Base-by-base conservation (phyloP, 1,139 yeast species). In the Sugiyamaella japonica region DNA sequence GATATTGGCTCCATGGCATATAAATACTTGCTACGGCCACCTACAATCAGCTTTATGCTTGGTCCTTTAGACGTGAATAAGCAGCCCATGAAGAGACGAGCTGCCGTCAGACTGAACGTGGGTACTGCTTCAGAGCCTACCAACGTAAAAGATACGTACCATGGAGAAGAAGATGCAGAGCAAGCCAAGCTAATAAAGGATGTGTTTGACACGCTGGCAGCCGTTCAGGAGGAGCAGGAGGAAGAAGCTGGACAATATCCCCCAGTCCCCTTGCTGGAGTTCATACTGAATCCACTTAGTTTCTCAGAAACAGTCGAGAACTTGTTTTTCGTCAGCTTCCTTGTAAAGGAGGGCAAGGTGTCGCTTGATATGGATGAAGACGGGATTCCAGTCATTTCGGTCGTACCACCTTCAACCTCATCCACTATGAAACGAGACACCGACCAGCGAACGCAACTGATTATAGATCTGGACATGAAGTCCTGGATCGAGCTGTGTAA, bases 241-340 rank as follows among this genome's bases (percentile, higher is more conserved):
- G 51, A 40, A 5, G 56, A 56, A 37, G 59, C 69, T 48, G 67
- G 67, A 50, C 70, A 66, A 28, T 67, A 69, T 1, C 65, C 67
- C 7, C 79, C 77, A 1, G 76, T 89, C 9, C 83, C 82, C 56
- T 73, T 89, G 53, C 87, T 82, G 66, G 74, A 77, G 58, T 85
- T 87, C 62, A 80, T 89, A 56, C 75, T 90, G 38, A 83, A 91
- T 65, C 97, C 97, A 0, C 55, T 71, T 7, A 85, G 93, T 5
- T 91, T 86, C 70, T 77, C 86, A 1, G 91, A 86, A 66, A 81
- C 93, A 3, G 83, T 90, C 4, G 97, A 91, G 66, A 89, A 89
- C 66, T 72, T 91, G 61, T 91, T 90, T 66, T 87, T 85, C 65
- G 78, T 88, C 1, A 86, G 96, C 67, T 90, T 90, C 65, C 73